Evolutionary conservation across 805 yeast species (phyloP).

Genomic region (Ogataea philodendri): DNA sequence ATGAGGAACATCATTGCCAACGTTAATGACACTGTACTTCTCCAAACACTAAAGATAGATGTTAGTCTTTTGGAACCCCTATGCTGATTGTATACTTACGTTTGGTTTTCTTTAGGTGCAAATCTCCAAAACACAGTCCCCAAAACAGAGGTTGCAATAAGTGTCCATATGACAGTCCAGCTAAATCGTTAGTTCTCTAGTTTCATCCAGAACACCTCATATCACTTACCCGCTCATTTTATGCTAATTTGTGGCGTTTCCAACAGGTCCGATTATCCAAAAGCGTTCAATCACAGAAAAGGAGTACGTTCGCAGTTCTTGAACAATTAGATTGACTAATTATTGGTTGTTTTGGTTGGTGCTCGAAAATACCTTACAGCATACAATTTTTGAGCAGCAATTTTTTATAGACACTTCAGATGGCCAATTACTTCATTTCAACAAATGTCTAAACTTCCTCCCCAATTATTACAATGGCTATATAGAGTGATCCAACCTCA

Average conservation of each 20-base stretch:
- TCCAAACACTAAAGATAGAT: constrained; percentile 60
- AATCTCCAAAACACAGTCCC: constrained; percentile 75
- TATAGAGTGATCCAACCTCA: constrained; percentile 55
- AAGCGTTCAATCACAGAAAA: not conserved
- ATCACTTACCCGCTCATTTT: constrained; percentile 48
- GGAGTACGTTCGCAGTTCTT: not conserved
- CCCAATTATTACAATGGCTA: constrained; percentile 53
- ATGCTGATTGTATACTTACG: constrained; percentile 52
- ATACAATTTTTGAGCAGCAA: constrained; percentile 10
- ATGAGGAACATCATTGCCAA: constrained; percentile 62
- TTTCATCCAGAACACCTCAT: too few species aligned
- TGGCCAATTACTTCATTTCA: not conserved
- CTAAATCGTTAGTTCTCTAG: constrained; percentile 40
- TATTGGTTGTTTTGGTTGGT: not conserved
- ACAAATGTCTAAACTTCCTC: constrained; percentile 30
- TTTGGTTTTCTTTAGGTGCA: constrained; percentile 80
- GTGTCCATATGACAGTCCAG: constrained; percentile 66
- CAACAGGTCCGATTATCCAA: not conserved
- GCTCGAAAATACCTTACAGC: constrained; percentile 8
- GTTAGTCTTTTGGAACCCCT: too few species aligned
- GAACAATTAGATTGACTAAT: not conserved
- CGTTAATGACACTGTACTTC: constrained; percentile 68
- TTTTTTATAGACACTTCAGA: constrained; percentile 1
- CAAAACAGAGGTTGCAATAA: constrained; percentile 54
- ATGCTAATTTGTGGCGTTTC: constrained; percentile 5